Conservation (phyloP, 2,329 filamentous ascomycete species). For the Aulographum hederae region DNA sequence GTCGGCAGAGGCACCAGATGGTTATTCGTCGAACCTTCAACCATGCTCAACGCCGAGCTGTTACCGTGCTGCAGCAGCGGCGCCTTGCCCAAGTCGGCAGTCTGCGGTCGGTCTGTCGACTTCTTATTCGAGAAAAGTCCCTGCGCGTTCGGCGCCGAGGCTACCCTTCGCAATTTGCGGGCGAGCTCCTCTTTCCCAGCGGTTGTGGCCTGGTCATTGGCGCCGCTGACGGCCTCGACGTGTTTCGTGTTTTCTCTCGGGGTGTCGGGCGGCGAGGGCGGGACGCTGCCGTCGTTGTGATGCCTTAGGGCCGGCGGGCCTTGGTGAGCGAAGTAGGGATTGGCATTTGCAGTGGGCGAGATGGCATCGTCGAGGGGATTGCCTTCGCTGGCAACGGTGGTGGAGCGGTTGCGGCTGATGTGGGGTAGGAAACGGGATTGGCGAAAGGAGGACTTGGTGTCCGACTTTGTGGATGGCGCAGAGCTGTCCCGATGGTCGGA, state of each 20-base stretch:
- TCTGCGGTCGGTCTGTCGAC: constrained; percentile 49
- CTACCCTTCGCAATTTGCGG: constrained; percentile 78
- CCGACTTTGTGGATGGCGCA: constrained; percentile 25
- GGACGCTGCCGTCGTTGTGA: constrained; percentile 84
- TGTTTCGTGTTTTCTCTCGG: constrained; percentile 40
- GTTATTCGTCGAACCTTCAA: constrained; percentile 20
- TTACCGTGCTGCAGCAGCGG: constrained; percentile 43
- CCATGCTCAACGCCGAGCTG: constrained; percentile 33
- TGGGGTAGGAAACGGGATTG: constrained; percentile 80
- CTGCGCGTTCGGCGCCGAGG: constrained; percentile 92
- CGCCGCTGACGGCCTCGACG: constrained; percentile 48
- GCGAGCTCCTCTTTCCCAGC: constrained; percentile 88
- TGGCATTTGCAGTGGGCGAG: constrained; percentile 84
- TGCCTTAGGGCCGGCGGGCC: constrained; percentile 84
- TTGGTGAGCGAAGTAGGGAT: constrained; percentile 95
- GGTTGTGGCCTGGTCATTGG: constrained; percentile 46
- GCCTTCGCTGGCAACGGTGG: constrained; percentile 83
- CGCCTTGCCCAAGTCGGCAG: constrained; percentile 74
- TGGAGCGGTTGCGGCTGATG: constrained; percentile 72
- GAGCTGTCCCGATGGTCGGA: neutral
- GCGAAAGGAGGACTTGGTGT: constrained; percentile 51
- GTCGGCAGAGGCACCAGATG: constrained; percentile 18
- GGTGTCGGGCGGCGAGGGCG: constrained; percentile 81
- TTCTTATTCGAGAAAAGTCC: constrained; percentile 53
- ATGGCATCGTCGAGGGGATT: constrained; percentile 75